Base-by-base conservation (phyloP, 441 rosid genomes). In the Pelargonium citronellum region DNA sequence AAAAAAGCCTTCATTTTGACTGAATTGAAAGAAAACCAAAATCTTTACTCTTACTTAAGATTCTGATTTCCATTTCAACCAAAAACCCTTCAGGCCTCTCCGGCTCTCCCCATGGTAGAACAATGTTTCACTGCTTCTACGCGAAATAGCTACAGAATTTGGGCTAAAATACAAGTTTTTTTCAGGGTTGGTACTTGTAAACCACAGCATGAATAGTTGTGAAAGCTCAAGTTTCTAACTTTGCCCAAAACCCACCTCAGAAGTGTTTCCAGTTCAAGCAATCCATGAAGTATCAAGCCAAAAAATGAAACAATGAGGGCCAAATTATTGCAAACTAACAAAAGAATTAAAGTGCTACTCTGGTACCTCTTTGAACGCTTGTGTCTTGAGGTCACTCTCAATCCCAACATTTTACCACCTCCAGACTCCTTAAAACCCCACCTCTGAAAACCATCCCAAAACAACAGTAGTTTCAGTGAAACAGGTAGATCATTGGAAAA, bases 201-300 rank as follows among this genome's bases (percentile, higher is more conserved):
- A 27, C 39, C 39, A 27, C 30, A 27, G 30, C 39, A 34, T 34
- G 39, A 39, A 39, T 39, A 39, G 43, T 12, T 9, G 20, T 8
- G 19, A 57, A 19, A 57, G 62, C 62, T 57, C 27, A 57, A 57
- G 62, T 19, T 19, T 16, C 19, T 17, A 57, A 19, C 62, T 57
- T 57, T 57, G 7, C 24, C 24, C 62, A 57, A 57, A 57, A 57
- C 62, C 62, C 62, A 57, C 19, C 62, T 57, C 62, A 57, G 62
- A 57, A 57, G 22, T 8, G 5, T 17, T 57, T 57, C 27, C 62
- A 57, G 62, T 57, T 57, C 27, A 17, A 57, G 62, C 62, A 57
- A 17, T 55, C 24, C 12, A 57, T 17, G 1, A 24, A 17, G 62
- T 57, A 57, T 4, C 27, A 57, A 16, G 19, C 20, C 22, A 55